Conservation (phyloP, 768 basidiomycete species). For the Hygrophorus russula region DNA sequence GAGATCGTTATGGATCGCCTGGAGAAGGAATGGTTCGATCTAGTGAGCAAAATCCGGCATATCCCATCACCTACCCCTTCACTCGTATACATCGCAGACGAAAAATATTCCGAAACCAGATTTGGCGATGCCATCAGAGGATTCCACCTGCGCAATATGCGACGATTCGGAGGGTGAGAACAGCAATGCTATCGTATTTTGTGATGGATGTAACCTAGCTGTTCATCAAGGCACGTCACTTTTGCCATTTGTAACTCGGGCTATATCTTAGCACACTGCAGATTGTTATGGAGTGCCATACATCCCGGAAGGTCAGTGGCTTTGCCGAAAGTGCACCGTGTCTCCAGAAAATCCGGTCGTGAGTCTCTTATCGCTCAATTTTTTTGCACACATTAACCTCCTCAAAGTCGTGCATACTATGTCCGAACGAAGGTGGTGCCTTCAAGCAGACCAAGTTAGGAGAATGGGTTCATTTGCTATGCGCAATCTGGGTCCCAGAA, state of each 20-base stretch:
- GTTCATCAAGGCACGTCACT: slow-evolving; percentile 85
- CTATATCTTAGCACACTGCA: slow-evolving; percentile 17
- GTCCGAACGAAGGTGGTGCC: slow-evolving; percentile 93
- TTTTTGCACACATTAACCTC: neutral
- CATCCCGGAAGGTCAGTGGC: slow-evolving; percentile 99
- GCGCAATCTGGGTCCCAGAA: slow-evolving; percentile 97
- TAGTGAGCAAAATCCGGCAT: slow-evolving; percentile 38
- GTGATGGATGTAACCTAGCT: slow-evolving; percentile 96
- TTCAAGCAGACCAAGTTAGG: slow-evolving; percentile 94
- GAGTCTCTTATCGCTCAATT: slow-evolving; percentile 17
- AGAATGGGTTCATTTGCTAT: slow-evolving; percentile 93
- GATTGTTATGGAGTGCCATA: slow-evolving; percentile 99
- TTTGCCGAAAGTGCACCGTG: slow-evolving; percentile 96
- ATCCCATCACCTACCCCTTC: neutral
- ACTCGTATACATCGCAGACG: slow-evolving; percentile 38
- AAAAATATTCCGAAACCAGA: slow-evolving; percentile 90
- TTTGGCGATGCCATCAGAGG: slow-evolving; percentile 82
- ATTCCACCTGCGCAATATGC: slow-evolving; percentile 93
- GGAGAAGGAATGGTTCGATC: slow-evolving; percentile 98
- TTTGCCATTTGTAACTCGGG: neutral
- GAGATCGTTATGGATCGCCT: slow-evolving; percentile 96
- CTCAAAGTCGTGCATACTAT: slow-evolving; percentile 78
- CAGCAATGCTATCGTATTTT: slow-evolving; percentile 97
- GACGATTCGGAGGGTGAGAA: slow-evolving; percentile 99
- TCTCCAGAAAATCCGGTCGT: slow-evolving; percentile 96